These are phyloP conservation scores for Cordyceps javanica DNA, from an alignment of 2,329 filamentous ascomycete genomes.

Conservation along the genomic window DNA sequence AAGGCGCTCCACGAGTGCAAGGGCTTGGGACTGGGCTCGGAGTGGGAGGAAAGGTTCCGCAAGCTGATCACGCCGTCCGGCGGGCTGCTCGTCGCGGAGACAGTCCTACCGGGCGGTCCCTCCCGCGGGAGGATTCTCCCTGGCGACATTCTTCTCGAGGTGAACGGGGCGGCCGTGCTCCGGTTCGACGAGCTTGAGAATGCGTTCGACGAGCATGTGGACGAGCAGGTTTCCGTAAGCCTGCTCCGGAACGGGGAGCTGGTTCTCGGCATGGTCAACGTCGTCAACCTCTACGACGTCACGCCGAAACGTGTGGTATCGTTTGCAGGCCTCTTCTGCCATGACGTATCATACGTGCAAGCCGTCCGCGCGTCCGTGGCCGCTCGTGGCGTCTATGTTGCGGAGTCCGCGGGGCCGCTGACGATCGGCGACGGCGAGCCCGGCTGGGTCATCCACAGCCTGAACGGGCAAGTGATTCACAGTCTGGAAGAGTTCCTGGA, in stretches of 20 bases:
- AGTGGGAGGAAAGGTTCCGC: not conserved
- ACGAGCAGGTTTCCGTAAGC: not conserved
- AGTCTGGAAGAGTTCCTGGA: not conserved
- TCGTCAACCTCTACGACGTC: not conserved
- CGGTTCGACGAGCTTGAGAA: not conserved
- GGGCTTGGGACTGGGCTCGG: slow-evolving; percentile 55
- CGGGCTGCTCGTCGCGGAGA: not conserved
- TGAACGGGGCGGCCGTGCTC: not conserved
- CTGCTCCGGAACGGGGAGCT: not conserved
- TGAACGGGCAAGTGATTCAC: not conserved
- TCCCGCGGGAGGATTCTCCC: not conserved
- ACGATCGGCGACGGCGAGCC: not conserved
- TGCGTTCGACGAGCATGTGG: not conserved
- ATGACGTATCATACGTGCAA: not conserved
- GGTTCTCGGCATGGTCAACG: not conserved
- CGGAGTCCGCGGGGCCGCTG: not conserved
- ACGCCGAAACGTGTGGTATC: not conserved
- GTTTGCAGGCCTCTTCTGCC: not conserved
- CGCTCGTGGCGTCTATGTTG: not conserved
- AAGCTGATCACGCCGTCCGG: not conserved
- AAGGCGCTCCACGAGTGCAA: slow-evolving; percentile 97
- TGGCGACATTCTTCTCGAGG: not conserved
- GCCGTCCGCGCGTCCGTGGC: not conserved
- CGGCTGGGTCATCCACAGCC: not conserved
- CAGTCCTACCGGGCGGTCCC: not conserved